Evolutionary conservation across 2,329 filamentous ascomycete species (phyloP).

Genomic region (Aspergillus fischeri): DNA sequence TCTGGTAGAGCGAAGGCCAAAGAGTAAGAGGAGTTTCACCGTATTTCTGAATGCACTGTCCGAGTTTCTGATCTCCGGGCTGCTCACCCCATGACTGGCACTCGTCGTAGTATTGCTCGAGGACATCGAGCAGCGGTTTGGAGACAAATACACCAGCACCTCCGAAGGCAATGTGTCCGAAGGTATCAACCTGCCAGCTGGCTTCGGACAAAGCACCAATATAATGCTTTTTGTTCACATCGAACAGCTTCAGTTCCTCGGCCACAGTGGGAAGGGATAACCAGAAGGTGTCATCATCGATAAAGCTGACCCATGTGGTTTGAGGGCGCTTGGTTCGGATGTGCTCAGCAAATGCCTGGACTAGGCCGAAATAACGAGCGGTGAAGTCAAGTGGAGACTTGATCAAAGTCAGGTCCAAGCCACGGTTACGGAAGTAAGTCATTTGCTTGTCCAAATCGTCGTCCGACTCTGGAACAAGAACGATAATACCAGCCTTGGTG

Average conservation of each 20-base stretch:
- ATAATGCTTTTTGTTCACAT: slow-evolving; percentile 39
- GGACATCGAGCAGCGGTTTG: slow-evolving; percentile 35
- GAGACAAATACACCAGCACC: slow-evolving; percentile 44
- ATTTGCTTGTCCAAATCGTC: slow-evolving; percentile 38
- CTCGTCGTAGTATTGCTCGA: slow-evolving; percentile 38
- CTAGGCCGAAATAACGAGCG: slow-evolving; percentile 41
- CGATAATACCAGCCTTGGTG: slow-evolving; percentile 38
- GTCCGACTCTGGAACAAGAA: slow-evolving; percentile 39
- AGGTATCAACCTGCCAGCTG: slow-evolving; percentile 42
- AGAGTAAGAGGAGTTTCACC: slow-evolving; percentile 37
- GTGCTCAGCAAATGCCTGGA: slow-evolving; percentile 36
- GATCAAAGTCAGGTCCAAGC: slow-evolving; percentile 38
- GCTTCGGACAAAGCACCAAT: slow-evolving; percentile 43
- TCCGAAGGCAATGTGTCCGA: slow-evolving; percentile 42
- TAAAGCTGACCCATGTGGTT: slow-evolving; percentile 41
- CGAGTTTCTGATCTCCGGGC: slow-evolving; percentile 43
- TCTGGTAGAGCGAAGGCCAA: slow-evolving; percentile 42
- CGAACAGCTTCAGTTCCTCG: slow-evolving; percentile 37
- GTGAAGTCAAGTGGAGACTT: slow-evolving; percentile 40
- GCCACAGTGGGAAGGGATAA: slow-evolving; percentile 36
- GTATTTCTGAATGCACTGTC: slow-evolving; percentile 40
- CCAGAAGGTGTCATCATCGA: slow-evolving; percentile 45
- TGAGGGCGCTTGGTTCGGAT: slow-evolving; percentile 37
- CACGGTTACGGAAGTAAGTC: slow-evolving; percentile 40
- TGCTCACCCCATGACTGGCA: slow-evolving; percentile 42